These are phyloP conservation scores for Sporothrix sp. DNA, from an alignment of 2,329 filamentous ascomycete genomes.

Conservation along the genomic window DNA sequence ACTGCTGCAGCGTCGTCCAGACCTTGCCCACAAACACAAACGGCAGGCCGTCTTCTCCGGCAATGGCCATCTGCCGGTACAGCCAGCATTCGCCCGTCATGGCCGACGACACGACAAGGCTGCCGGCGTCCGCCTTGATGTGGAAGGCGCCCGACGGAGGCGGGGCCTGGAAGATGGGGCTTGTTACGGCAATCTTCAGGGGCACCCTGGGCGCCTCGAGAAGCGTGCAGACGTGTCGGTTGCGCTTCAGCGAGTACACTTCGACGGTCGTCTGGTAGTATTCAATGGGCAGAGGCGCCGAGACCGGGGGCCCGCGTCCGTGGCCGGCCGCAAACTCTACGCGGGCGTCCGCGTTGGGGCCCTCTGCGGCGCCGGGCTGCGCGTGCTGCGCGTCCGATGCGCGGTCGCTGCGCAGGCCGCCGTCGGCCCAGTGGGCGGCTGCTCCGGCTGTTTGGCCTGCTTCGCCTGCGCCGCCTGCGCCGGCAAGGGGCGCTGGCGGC, in stretches of 20 bases:
- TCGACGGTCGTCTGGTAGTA: conserved; percentile 82
- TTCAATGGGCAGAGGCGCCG: conserved; percentile 32
- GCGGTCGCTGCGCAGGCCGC: conserved; percentile 10
- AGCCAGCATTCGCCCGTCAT: conserved; percentile 80
- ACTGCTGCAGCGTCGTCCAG: conserved; percentile 76
- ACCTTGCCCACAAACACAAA: conserved; percentile 73
- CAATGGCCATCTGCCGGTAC: conserved; percentile 44
- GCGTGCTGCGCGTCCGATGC: too few species aligned
- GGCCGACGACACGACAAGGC: conserved; percentile 67
- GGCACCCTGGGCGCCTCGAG: conserved; percentile 58
- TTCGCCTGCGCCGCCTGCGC: too few species aligned
- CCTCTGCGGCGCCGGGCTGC: neutral
- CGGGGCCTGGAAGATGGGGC: conserved; percentile 58
- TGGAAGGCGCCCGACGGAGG: conserved; percentile 62
- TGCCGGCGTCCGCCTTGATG: conserved; percentile 62
- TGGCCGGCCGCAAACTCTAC: conserved; percentile 13
- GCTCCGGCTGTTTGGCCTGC: too few species aligned
- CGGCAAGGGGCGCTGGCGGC: conserved; percentile 26
- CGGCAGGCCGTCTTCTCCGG: conserved; percentile 32
- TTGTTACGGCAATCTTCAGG: conserved; percentile 47
- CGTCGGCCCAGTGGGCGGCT: too few species aligned
- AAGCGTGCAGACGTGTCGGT: conserved; percentile 60
- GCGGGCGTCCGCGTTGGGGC: conserved; percentile 11
- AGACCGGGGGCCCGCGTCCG: neutral
- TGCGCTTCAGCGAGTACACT: conserved; percentile 74